Evolutionary conservation across 2,329 filamentous ascomycete species (phyloP).

Genomic region (Fusarium globosum): DNA sequence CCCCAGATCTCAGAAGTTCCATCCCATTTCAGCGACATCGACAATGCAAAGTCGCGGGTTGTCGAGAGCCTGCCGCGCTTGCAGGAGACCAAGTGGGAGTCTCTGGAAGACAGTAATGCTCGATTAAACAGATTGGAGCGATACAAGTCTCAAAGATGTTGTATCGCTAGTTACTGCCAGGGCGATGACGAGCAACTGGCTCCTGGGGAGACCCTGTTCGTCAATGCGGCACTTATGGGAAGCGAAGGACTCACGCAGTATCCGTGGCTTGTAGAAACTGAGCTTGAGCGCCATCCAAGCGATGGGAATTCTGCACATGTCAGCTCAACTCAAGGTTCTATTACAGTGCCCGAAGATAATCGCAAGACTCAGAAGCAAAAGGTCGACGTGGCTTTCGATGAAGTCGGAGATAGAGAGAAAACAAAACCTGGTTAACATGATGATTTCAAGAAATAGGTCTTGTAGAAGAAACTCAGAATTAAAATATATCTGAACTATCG

Average conservation of each 20-base stretch:
- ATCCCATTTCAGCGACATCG: slow-evolving; percentile 60
- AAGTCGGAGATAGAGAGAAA: background rate
- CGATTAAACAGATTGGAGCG: background rate
- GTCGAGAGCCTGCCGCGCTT: slow-evolving; percentile 50
- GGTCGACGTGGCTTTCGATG: background rate
- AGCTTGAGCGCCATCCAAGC: background rate
- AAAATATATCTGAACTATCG: background rate
- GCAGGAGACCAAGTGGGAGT: background rate
- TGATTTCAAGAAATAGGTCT: background rate
- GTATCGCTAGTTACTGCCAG: slow-evolving; percentile 6
- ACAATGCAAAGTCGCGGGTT: slow-evolving; percentile 55
- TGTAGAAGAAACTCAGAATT: background rate
- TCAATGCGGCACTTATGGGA: slow-evolving; percentile 30
- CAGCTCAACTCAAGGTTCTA: too few species aligned
- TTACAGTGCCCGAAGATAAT: fast-evolving
- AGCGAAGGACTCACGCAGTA: background rate
- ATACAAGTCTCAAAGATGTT: slow-evolving; percentile 13
- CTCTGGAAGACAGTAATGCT: background rate
- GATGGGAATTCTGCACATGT: background rate
- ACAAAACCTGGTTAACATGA: background rate
- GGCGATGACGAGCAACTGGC: background rate
- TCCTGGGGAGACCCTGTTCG: slow-evolving; percentile 18
- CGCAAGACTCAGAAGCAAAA: background rate
- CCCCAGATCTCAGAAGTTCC: slow-evolving; percentile 40
- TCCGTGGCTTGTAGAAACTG: slow-evolving; percentile 28